Evolutionary conservation across 2,329 filamentous ascomycete genomes (phyloP), one percentile per base, ranked within the genome.

Genomic region (Paraphaeosphaeria sporulosa): DNA sequence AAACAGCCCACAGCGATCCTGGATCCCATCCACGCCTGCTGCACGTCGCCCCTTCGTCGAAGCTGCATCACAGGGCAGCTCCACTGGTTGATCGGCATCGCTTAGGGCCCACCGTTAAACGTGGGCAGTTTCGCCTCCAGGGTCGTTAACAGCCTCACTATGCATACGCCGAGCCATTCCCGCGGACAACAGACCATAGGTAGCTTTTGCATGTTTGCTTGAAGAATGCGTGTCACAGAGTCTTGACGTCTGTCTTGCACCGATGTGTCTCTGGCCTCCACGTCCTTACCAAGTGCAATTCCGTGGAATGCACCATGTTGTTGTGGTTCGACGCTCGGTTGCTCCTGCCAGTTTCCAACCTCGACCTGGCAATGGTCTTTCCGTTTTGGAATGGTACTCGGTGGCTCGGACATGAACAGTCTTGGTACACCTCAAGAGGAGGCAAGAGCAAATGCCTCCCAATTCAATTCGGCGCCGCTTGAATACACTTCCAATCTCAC

Each of bases 131-230:
- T 54, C 51, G 34, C 27, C 27, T 42, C 30, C 34, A 42, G 51
- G 38, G 36, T 17, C 17, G 7, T 25, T n/a, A 54, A 15, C 51
- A 54, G 51, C 51, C 51, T 54, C 51, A 54, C n/a, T 43, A 54
- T 43, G 38, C 38, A 54, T 54, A 10, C 15, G 38, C 51, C 38
- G 21, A 17, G 21, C 38, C 51, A 44, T 38, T 27, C 48, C 32
- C 48, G 48, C 48, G 6, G 32, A 44, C 30, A 10, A 21, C 32
- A 51, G 23, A 25, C 38, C n/a, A 27, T 27, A 6, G 25, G 3
- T 27, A 27, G 6, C 25, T 19, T 36, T 10, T 23, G 30, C 10
- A 23, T 51, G 48, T 38, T 38, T 36, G 30, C 48, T 40, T 12
- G 10, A 17, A 51, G 10, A 9, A 40, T 40, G 38, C 38, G 7